Evolutionary conservation across 371 early-diverging fungal species (phyloP), one percentile per base, ranked within the genome.

Genomic region (Circinella minor): DNA sequence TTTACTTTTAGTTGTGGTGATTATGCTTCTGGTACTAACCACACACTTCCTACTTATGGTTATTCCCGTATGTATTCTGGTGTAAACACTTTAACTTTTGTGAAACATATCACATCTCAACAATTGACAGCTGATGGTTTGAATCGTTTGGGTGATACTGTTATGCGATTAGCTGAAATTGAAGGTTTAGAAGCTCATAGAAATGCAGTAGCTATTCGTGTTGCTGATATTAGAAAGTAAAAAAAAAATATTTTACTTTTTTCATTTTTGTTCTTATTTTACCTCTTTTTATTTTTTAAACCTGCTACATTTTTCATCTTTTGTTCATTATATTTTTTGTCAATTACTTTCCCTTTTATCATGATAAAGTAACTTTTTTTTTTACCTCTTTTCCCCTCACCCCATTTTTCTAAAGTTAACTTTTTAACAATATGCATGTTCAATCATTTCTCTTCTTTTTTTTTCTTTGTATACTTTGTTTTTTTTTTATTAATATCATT

Each of bases 1-100:
- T 36, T 57, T 14, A 34, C 4, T 55, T 20, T 7, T 67, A 93
- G 96, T 74, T 97, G 98, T 74, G 99, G 99, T 65, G 98, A 99
- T 77, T 98, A 99, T 81, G 99, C 99, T 3, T 96, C 96, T 1
- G 99, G 99, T 65, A 99, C 99, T n/a, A 99, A 98, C 89, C 99
- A 99, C 84, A 98, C 99, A 1, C 85, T 98, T 66, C 99, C 99
- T 15, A 98, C 98, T 1, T 98, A 99, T 77, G 99, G 99, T 34
- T 99, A 95, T 77, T 93, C 98, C 15, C 86, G 93, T 66, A 97
- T 98, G 96, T 97, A 98, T 83, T 95, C 96, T 71, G 99, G 99
- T 51, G 98, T 98, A 49, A 96, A 94, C 83, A 96, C 97, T 4
- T 83, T 87, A 48, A 95, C 97, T 0, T 99, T 97, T 83, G 84